These are phyloP conservation scores for Lignosus rhinocerotis DNA, from an alignment of 1,284 basidiomycete genomes.

Conservation along the genomic window DNA sequence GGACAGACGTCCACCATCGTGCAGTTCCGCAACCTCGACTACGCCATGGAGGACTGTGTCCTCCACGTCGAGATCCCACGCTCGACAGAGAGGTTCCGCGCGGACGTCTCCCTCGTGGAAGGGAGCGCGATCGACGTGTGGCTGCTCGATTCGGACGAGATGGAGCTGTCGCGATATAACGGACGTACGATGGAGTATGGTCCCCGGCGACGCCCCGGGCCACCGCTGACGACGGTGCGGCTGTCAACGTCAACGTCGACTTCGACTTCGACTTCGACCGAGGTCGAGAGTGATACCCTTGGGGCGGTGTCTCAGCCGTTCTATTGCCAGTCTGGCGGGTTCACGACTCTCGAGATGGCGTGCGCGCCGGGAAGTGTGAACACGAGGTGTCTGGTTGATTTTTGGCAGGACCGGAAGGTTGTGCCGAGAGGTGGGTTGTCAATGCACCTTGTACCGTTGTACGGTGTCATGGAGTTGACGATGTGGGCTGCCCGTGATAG, in stretches of 20 bases:
- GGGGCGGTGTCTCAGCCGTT: conserved; percentile 10
- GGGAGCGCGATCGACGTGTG: conserved; percentile 17
- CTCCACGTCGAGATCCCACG: conserved; percentile 11
- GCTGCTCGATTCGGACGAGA: conserved; percentile 9
- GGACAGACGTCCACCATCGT: conserved; percentile 13
- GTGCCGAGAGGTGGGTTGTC: conserved; percentile 15
- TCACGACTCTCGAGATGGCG: conserved; percentile 20
- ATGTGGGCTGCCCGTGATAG: no score
- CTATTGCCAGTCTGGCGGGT: conserved; percentile 16
- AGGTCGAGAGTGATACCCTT: background rate
- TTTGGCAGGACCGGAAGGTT: conserved; percentile 21
- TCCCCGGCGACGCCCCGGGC: background rate
- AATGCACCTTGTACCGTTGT: no score
- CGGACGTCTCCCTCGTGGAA: conserved; percentile 3
- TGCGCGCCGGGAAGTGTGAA: conserved; percentile 2
- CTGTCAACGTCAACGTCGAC: background rate
- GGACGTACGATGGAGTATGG: conserved; percentile 9
- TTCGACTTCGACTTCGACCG: no score
- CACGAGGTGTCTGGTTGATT: conserved; percentile 17
- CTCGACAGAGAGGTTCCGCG: conserved; percentile 3
- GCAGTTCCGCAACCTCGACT: conserved; percentile 23
- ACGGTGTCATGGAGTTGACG: no score
- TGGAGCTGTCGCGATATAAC: conserved; percentile 19
- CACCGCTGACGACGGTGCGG: conserved; percentile 14
- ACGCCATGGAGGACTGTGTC: conserved; percentile 22